phyloP scores from a whole-genome alignment of 208 protist genomes.

The Leishmania tropica region DNA sequence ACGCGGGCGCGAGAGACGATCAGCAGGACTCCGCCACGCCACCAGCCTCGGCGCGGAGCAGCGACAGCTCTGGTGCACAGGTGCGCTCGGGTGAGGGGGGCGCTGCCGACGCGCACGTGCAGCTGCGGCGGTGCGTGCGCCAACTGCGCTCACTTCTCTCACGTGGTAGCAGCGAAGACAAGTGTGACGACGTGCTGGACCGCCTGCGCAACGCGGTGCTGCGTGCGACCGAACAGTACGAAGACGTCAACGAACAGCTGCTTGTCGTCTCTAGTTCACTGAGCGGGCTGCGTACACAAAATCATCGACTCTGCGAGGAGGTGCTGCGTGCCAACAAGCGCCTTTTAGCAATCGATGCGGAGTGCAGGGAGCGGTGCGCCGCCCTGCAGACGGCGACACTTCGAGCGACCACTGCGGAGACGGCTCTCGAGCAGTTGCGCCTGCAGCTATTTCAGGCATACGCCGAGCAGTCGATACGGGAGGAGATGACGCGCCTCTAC shows the following conservation, averaged over 20 bases:
- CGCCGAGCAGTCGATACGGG: slow-evolving; percentile 24
- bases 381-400: background rate
- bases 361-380: background rate
- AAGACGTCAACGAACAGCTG: slow-evolving; percentile 28
- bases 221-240: slow-evolving; percentile 25
- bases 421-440: slow-evolving; percentile 19
- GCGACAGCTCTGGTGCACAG: background rate
- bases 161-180: background rate
- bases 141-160: slow-evolving; percentile 2
- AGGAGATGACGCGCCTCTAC: slow-evolving; percentile 30
- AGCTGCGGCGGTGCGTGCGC: slow-evolving; percentile 6
- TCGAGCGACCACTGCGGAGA: slow-evolving; percentile 1
- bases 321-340: slow-evolving; percentile 1
- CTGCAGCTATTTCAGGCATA: slow-evolving; percentile 31
- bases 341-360: background rate
- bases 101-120: slow-evolving; percentile 12
- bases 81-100: background rate
- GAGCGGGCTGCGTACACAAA: slow-evolving; percentile 25
- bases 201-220: slow-evolving; percentile 14
- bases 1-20: background rate
- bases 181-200: background rate
- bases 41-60: background rate
- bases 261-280: slow-evolving; percentile 21
- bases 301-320: slow-evolving; percentile 20
- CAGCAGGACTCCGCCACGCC: background rate